Evolutionary conservation across 1,284 basidiomycete species (phyloP), one percentile per base, ranked within the genome.

Genomic region (Ceratorhiza oryzae-sativae): DNA sequence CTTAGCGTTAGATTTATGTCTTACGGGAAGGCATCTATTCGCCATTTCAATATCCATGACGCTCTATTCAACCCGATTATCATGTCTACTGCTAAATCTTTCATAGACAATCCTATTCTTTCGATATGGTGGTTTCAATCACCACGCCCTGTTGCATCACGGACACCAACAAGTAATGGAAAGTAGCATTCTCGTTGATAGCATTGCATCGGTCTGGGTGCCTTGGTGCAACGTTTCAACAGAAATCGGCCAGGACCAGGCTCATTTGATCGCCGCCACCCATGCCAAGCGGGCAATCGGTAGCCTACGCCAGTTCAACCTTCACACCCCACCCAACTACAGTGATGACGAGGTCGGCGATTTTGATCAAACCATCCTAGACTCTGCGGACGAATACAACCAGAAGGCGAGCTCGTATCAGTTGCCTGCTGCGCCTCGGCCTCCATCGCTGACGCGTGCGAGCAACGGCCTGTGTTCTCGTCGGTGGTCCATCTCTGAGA

Each of bases 151-250:
- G 36, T 20, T 34, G 6, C 13, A 6, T 5, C 36, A 6, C 36
- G 36, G 36, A 39, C 5, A 39, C 36, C 13, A 13, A 39, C 36
- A n/a, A n/a, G n/a, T n/a, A n/a, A n/a, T n/a, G n/a, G n/a, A n/a
- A n/a, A n/a, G n/a, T n/a, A n/a, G 89, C 53, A 91, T 89, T 13
- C 82, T 91, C 71, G 91, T 90, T 63, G 89, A 91, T 78, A 90
- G 89, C 30, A 91, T 91, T 77, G 82, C 87, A 27, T 90, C 91
- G 9, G 89, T 92, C 75, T 90, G 92, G 79, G 89, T 89, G 6
- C 90, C 91, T 5, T 92, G 91, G 91, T 86, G 86, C 41, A 88
- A 88, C 76, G 90, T 92, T 62, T 90, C 91, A 1, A 81, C 82
- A 49, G 88, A 90, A 78, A 85, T 90, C 58, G 88, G 87, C 67